Conservation (phyloP, 495 filamentous ascomycete genomes). For the Xylaria palmicola region DNA sequence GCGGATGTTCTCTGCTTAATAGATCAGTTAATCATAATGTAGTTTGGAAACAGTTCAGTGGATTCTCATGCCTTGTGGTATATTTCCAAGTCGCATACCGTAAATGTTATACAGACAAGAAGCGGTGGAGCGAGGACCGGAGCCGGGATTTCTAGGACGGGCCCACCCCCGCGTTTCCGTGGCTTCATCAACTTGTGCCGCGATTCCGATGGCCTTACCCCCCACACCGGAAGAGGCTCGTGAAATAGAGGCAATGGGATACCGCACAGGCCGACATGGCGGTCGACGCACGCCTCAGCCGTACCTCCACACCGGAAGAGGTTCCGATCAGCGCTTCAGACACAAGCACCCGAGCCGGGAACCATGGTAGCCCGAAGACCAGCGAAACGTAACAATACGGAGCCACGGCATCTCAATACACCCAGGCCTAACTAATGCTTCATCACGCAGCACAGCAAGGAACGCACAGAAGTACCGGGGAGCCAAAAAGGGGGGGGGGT, state of each 20-base stretch:
- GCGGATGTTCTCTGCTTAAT: too few relatives aligned
- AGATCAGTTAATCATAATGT: too few relatives aligned
- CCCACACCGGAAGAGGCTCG: not conserved
- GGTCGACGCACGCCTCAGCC: too few relatives aligned
- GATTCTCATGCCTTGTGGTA: too few relatives aligned
- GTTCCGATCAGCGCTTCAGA: not conserved
- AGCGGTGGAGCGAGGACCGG: not conserved
- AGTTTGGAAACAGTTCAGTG: too few relatives aligned
- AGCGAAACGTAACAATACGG: not conserved
- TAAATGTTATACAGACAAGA: not conserved
- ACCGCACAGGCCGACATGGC: too few relatives aligned
- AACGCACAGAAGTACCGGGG: not conserved
- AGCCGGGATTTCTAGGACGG: not conserved
- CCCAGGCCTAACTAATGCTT: not conserved
- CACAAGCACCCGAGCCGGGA: not conserved
- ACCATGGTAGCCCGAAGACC: not conserved
- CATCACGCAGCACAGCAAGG: not conserved
- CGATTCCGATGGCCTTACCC: not conserved
- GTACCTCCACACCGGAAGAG: too few relatives aligned
- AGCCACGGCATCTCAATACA: not conserved
- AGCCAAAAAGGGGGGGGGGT: conserved; percentile 30
- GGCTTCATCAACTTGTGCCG: not conserved
- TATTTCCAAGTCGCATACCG: too few relatives aligned
- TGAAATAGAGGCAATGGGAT: too few relatives aligned
- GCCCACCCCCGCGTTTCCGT: conserved; percentile 4